phyloP scores from a whole-genome alignment of 1,284 basidiomycete genomes.

The Puccinia polysora region DNA sequence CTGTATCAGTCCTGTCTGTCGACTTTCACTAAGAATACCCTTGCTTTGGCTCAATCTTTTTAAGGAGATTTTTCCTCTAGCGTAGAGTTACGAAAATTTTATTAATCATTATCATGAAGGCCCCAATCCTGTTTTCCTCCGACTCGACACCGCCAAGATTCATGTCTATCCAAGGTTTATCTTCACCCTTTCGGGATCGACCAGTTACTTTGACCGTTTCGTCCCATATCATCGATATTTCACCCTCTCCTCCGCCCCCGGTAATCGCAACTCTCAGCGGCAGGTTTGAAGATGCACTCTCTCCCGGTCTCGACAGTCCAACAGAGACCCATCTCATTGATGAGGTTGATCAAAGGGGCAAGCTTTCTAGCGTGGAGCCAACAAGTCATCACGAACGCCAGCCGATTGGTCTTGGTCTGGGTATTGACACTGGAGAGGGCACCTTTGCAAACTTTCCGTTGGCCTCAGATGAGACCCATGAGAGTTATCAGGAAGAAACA shows the following conservation, averaged over 20 bases:
- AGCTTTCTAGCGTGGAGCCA: background rate
- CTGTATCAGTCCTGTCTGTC: conserved; percentile 22
- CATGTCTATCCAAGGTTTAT: conserved; percentile 26
- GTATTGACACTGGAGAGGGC: conserved; percentile 37
- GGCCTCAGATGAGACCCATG: background rate
- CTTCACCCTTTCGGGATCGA: conserved; percentile 37
- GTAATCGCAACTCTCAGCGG: conserved; percentile 7
- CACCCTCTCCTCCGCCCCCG: conserved; percentile 35
- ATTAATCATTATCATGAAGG: background rate
- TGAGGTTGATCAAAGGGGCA: background rate
- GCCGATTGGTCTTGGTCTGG: conserved; percentile 32
- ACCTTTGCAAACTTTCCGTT: conserved; percentile 21
- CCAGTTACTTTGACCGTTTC: conserved; percentile 16
- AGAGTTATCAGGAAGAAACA: too few species aligned
- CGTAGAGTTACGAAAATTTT: background rate
- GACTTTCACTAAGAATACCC: conserved; percentile 2
- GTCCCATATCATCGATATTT: conserved; percentile 42
- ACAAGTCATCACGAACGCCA: background rate
- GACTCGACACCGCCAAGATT: conserved; percentile 22
- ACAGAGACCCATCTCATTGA: background rate
- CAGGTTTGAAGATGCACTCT: conserved; percentile 31
- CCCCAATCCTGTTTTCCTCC: conserved; percentile 24
- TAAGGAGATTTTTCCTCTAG: background rate
- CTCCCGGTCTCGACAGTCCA: conserved; percentile 8
- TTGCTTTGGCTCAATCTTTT: background rate